Evolutionary conservation across 306 rosid genomes (phyloP), one percentile per base, ranked within the genome.

Genomic region (Nissolia schottii): DNA sequence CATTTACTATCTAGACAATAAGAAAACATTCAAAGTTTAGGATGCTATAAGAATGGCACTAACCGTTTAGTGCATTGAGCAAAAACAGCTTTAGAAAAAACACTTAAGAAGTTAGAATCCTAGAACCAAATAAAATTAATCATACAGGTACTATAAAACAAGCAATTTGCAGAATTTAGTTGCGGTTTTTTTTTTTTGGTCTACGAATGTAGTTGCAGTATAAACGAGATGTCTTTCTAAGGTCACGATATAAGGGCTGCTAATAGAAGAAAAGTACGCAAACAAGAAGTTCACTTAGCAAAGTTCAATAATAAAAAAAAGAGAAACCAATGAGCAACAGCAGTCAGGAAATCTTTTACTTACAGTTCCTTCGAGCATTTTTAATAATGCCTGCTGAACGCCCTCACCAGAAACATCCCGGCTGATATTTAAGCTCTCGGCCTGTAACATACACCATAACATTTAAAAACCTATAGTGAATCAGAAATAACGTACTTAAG

Each of bases 381-480:
- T 93, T 70, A 93, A 79, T 75, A 93, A 75, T 69, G 98, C 98
- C 86, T 93, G 98, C 79, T 93, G 98, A 84, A 90, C 97, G 45
- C 97, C 98, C 85, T 93, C 98, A 2, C 98, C 98, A 32, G 98
- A 93, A 76, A 93, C 98, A 82, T 91, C 98, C 74, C 98, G 89
- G 79, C 97, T 93, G 76, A 91, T 83, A 64, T 93, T 93, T 80
- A 89, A 69, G 84, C 96, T 93, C 82, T 93, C 98, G 7, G 97
- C 96, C 98, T 93, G 88, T 76, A 74, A 77, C 71, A 73, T 19
- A 23, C 61, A 18, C 24, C 76, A 67, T 29, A 56, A 70, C 23
- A 50, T 64, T 69, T 49, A 73, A 75, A n/a, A 69, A 71, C 12
- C 70, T 79, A 28, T 20, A 24, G 67, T 48, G 29, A 49, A 41